Percentiles rank a stretch among this genome's conserved stretches.
These are phyloP conservation scores for Rhododendron griersonianum DNA, from an alignment of 148 eudicot species.

Conservation along the genomic window DNA sequence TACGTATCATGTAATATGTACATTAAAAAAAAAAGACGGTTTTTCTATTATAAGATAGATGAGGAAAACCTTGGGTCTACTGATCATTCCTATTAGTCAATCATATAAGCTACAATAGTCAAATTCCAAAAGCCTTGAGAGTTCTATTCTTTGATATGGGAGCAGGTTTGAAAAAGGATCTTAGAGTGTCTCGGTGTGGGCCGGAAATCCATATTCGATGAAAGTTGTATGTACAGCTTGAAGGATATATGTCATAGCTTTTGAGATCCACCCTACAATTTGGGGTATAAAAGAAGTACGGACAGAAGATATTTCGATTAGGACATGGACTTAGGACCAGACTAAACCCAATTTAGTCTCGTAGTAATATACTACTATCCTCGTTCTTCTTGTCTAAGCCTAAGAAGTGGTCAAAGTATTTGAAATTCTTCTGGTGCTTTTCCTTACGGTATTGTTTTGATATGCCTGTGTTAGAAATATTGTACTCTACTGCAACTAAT, in stretches of 20 bases:
- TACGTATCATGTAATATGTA: background rate
- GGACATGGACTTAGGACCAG: background rate
- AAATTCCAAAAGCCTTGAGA: background rate
- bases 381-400: background rate
- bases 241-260: no score
- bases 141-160: background rate
- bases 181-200: no score
- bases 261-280: no score
- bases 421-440: background rate
- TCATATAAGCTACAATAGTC: background rate
- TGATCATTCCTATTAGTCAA: background rate
- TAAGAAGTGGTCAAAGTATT: background rate
- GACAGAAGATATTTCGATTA: background rate
- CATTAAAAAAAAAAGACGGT: background rate
- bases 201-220: no score
- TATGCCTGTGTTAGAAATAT: background rate
- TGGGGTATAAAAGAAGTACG: no score
- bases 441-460: background rate
- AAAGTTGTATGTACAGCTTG: no score
- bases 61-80: background rate
- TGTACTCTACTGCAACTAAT: background rate
- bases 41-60: background rate
- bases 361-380: background rate
- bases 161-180: no score
- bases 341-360: background rate